Evolutionary conservation across 2,329 filamentous ascomycete species (phyloP), one percentile per base, ranked within the genome.

Genomic region (Tolypocladium sp.): DNA sequence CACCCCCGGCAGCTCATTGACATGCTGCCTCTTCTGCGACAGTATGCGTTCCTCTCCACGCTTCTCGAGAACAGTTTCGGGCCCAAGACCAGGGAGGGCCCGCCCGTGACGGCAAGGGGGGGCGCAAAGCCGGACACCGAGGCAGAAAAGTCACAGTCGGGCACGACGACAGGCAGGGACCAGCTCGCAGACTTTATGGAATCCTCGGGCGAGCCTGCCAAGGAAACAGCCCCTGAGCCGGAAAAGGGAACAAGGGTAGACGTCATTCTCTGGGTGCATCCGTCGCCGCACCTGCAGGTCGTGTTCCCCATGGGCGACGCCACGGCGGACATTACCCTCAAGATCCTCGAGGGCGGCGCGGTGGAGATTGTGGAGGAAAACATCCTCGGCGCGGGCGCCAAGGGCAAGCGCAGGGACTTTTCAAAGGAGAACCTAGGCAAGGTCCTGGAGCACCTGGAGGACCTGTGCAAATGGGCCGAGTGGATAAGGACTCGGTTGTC

Each of bases 1-100:
- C 91, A 95, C 67, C 91, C 91, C 0, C 82, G 85, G 56, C 90
- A 95, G 68, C 75, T 95, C 4, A 76, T 92, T 8, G 80, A 83
- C 57, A 84, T 92, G 68, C 78, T 95, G n/a, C 89, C 90, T 0
- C 77, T 81, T 4, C 76, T 94, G 20, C 80, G 91, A 17, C 90
- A 94, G 69, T 94, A 91, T 67, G 87, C 88, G 0, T 85, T 89
- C 63, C 76, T 91, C 5, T 84, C 84, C 1, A 83, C 78, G 0
- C 72, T 94, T 2, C 77, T 93, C 4, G 75, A 80, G 58, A 83
- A 82, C 56, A 84, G 81, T 59, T 89, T 91, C 66, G 77, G 76
- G 41, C 67, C 73, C 4, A 70, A 68, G 53, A 70, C 66, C 8
- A 63, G 65, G 12, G 65, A 68, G 40, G 59, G 15, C 44, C 30